Evolutionary conservation across 352 stramenopile genomes (phyloP), one percentile per base, ranked within the genome.

Genomic region (Globisporangium yorkense): DNA sequence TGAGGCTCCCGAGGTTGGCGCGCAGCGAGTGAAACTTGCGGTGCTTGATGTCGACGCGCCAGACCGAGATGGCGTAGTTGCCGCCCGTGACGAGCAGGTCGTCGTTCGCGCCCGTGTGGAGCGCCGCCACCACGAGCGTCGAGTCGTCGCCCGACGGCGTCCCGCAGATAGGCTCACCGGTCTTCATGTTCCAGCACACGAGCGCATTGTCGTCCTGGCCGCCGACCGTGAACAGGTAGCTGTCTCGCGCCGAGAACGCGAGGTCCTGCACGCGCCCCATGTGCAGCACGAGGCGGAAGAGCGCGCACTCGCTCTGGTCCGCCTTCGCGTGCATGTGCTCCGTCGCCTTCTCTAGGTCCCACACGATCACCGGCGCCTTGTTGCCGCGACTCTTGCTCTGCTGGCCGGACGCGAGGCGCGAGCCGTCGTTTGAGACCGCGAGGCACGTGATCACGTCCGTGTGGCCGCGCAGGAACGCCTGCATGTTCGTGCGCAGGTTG

Each of bases 161-260:
- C 49, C 94, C 96, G 62, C 94, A 98, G 54, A 99, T 88, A 24
- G 90, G 79, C 54, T 90, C 77, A 33, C 93, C 92, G 0, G 66
- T 92, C 39, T 71, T 60, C 64, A 97, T 90, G 68, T 98, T 89
- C 96, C 95, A 98, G 59, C 98, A 96, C 27, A 98, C 95, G 41
- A 99, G 77, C 39, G 93, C 88, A 68, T 99, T 99, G 73, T 99
- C 96, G 71, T 99, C 96, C 61, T 97, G 90, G 18, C 96, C 96
- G 29, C 96, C 96, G 20, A 98, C 74, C 7, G 93, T 96, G 47
- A 90, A 92, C 16, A 99, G 71, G 57, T 91, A 98, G 41, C 75
- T 81, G 56, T 93, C 87, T 59, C 86, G 69, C 1, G 77, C 74
- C 15, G 82, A 96, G 63, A 99, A 98, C 8, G 92, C 76, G 54